Conservation (phyloP, 2,329 filamentous ascomycete genomes). For the Alternaria sp. region DNA sequence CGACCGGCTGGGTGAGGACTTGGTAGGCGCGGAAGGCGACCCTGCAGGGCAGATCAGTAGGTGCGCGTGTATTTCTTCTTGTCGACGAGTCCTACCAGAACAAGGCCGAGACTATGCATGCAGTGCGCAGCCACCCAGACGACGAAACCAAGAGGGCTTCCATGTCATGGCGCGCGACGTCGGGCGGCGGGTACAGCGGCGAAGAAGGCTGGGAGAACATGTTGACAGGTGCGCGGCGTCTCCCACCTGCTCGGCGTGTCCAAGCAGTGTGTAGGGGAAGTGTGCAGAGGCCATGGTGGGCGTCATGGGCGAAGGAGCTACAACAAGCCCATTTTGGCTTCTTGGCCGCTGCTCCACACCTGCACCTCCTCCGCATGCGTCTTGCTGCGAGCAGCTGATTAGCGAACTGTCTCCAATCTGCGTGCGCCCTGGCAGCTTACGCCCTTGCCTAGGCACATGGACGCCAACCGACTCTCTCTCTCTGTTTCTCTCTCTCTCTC, state of each 20-base stretch:
- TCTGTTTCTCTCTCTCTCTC: too few relatives aligned
- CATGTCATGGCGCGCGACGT: conserved; percentile 49
- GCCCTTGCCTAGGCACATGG: conserved; percentile 6
- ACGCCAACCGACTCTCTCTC: background rate
- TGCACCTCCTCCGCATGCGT: conserved; percentile 20
- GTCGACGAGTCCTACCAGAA: conserved; percentile 40
- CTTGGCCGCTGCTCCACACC: conserved; percentile 22
- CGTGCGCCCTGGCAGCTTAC: conserved; percentile 7
- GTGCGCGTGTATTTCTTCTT: background rate
- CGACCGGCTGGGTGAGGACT: conserved; percentile 88
- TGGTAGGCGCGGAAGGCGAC: conserved; percentile 85
- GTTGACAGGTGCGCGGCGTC: conserved; percentile 23
- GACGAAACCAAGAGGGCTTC: conserved; percentile 47
- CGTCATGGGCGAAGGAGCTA: conserved; percentile 22
- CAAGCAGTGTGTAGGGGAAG: conserved; percentile 7
- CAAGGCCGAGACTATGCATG: conserved; percentile 47
- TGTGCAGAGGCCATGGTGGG: conserved; percentile 4
- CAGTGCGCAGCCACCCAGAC: conserved; percentile 49
- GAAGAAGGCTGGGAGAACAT: conserved; percentile 47
- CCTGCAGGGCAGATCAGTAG: conserved; percentile 59
- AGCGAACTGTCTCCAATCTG: background rate
- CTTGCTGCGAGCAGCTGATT: conserved; percentile 4
- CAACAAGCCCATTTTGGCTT: conserved; percentile 16
- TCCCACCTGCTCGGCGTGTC: conserved; percentile 16
- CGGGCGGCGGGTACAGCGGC: conserved; percentile 47